Base-by-base conservation (phyloP, 441 rosid genomes). In the Gossypium schwendimanii region DNA sequence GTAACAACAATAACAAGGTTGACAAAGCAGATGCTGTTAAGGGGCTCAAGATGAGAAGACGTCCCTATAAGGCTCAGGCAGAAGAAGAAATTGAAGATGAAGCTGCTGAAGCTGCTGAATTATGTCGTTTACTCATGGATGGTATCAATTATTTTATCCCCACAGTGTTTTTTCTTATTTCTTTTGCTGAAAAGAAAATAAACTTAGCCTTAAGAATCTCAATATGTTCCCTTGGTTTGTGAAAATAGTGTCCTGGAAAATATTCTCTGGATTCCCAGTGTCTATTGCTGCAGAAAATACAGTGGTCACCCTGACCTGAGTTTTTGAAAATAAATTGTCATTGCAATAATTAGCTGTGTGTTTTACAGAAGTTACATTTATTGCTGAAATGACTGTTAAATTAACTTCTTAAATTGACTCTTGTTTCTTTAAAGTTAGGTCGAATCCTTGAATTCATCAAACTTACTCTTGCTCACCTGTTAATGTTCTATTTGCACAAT, bases 51-150 rank as follows among this genome's bases (percentile, higher is more conserved):
- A 93, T 93, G 98, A 86, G 98, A 82, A 85, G 99, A 75, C 88
- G 76, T 36, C 91, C 96, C 62, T 89, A 81, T 49, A 91, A 80
- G 79, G 87, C 89, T 75, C 97, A 89, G 86, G 91, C 94, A 45
- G 90, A 93, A 73, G 99, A 96, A 81, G 97, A 91, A 82, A 84
- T 80, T 78, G 97, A 93, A 84, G 99, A 96, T 82, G 98, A 96
- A 87, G 97, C 92, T 44, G 90, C 97, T 57, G 99, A 96, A 85
- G 97, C 91, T 24, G 94, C 96, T n/a, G 97, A 96, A 78, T 81
- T 93, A 45, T 88, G 90, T 83, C 87, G 93, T 82, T 78, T 96
- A 87, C 97, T 96, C 74, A 85, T 96, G 98, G 96, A 96, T 79
- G 98, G 98, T 96, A 93, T 71, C 83, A 18, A 59, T 65, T 78